These are phyloP conservation scores for Lagenaria siceraria DNA, from an alignment of 306 rosid species.

Conservation along the genomic window DNA sequence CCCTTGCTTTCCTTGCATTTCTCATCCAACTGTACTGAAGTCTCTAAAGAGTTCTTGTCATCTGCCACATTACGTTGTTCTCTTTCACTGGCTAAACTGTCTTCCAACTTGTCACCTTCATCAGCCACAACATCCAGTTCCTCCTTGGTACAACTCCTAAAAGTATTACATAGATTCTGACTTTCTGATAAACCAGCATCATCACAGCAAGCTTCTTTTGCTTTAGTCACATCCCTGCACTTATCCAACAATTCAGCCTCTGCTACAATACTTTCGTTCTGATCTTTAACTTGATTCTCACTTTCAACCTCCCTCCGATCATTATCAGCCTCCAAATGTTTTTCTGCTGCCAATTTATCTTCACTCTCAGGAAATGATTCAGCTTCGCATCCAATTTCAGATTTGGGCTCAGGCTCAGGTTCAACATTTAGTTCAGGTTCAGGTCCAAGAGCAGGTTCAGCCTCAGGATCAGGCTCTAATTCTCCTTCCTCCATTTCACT, in stretches of 20 bases:
- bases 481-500: slow-evolving; percentile 89
- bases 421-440: neutral
- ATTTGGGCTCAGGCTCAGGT: slow-evolving; percentile 1
- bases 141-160: slow-evolving; percentile 11
- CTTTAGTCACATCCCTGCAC: slow-evolving; percentile 9
- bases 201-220: slow-evolving; percentile 18
- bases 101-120: slow-evolving; percentile 15
- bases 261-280: slow-evolving; percentile 15
- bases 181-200: slow-evolving; percentile 18
- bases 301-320: slow-evolving; percentile 20
- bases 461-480: slow-evolving; percentile 42
- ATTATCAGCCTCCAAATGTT: neutral
- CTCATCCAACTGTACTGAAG: slow-evolving; percentile 19
- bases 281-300: slow-evolving; percentile 18
- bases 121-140: slow-evolving; percentile 6
- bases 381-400: slow-evolving; percentile 3
- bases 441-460: neutral
- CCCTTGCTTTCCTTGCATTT: slow-evolving; percentile 26
- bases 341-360: slow-evolving; percentile 10
- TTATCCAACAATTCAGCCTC: slow-evolving; percentile 6
- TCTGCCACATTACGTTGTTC: slow-evolving; percentile 19
- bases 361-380: slow-evolving; percentile 14
- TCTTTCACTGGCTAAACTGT: slow-evolving; percentile 18
- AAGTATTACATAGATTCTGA: slow-evolving; percentile 12
- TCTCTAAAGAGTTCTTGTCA: slow-evolving; percentile 17